phyloP scores from a whole-genome alignment of 1,284 basidiomycete species.

The Fomes fomentarius region DNA sequence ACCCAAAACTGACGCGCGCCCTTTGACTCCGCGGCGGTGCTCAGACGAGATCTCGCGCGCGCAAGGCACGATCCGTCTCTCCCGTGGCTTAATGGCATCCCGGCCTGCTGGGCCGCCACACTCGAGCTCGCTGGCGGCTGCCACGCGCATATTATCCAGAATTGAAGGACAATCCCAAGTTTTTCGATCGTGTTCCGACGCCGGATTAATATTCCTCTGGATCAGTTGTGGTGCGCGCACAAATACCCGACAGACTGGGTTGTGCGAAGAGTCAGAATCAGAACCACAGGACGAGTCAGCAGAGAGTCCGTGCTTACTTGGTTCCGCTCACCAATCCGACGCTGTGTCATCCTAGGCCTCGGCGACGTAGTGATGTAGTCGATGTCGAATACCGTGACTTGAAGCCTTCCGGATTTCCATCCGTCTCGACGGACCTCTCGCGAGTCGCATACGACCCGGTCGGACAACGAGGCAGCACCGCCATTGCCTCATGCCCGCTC shows the following conservation, averaged over 20 bases:
- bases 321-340: conserved; percentile 18
- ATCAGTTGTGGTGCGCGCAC: too few species aligned
- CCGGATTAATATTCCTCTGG: too few species aligned
- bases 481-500: conserved; percentile 5
- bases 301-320: neutral
- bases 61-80: neutral
- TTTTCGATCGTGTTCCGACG: too few species aligned
- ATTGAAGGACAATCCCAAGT: too few species aligned
- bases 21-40: conserved; percentile 19
- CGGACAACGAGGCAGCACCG: conserved; percentile 12
- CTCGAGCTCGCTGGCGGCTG: too few species aligned
- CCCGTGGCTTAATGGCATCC: too few species aligned
- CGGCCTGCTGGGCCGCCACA: too few species aligned
- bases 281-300: conserved; percentile 12
- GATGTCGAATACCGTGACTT: conserved; percentile 1
- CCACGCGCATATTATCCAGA: too few species aligned
- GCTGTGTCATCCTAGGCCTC: conserved; percentile 8
- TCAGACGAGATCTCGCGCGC: neutral
- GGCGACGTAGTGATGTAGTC: conserved; percentile 1
- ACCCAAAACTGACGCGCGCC: too few species aligned
- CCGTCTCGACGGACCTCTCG: too few species aligned
- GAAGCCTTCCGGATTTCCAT: too few species aligned
- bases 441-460: conserved; percentile 5
- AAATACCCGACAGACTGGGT: conserved; percentile 1
- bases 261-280: too few species aligned